Percentiles rank a stretch among this genome's conserved stretches.
Conservation (phyloP, 495 filamentous ascomycete species). For the Tuber umbilicatum region DNA sequence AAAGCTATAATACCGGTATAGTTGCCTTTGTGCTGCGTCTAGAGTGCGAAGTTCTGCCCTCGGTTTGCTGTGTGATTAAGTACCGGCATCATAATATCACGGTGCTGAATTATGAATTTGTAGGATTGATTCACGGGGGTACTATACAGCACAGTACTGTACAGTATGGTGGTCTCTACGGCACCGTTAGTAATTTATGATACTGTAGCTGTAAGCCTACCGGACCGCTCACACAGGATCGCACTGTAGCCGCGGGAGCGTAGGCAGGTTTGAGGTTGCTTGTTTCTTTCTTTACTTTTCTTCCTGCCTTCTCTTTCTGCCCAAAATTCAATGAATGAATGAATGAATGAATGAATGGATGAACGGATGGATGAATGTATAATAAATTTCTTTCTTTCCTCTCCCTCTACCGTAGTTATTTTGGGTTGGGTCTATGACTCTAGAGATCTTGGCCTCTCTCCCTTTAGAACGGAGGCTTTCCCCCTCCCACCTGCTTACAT, state of each 20-base stretch:
- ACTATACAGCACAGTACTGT: no score
- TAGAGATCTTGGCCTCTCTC: background rate
- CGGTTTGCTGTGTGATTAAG: background rate
- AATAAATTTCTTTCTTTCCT: background rate
- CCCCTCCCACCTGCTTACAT: background rate
- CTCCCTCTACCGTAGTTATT: background rate
- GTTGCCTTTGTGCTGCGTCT: background rate
- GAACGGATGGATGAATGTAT: background rate
- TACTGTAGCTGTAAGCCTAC: slow-evolving; percentile 2
- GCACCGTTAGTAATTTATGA: background rate
- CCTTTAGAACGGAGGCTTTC: background rate
- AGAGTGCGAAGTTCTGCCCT: background rate
- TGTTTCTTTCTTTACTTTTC: background rate
- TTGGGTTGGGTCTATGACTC: background rate
- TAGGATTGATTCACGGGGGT: background rate
- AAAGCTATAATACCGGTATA: background rate
- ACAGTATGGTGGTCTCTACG: background rate
- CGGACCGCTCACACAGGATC: background rate
- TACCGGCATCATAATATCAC: no score
- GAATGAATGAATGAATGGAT: background rate
- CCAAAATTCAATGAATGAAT: background rate
- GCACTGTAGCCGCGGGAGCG: background rate
- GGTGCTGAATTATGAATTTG: background rate
- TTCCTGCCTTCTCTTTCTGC: background rate
- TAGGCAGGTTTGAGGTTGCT: background rate